phyloP scores from a whole-genome alignment of 139 green algal species.

The Eudorina sp. region DNA sequence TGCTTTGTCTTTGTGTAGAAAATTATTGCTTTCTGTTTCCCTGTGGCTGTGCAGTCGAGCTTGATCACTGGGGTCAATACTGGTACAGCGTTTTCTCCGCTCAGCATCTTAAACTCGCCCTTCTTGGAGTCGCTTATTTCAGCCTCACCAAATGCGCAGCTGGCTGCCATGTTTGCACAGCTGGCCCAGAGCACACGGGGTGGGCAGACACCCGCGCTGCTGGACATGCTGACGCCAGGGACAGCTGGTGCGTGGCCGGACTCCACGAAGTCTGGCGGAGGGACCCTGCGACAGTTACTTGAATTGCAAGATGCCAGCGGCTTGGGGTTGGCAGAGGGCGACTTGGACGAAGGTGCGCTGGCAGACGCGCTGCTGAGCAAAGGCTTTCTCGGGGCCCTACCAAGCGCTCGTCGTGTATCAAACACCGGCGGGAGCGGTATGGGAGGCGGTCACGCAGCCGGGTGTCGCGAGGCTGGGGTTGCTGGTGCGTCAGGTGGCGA shows the following conservation, averaged over 20 bases:
- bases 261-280: conserved; percentile 4
- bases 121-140: conserved; percentile 34
- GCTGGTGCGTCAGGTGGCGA: background rate
- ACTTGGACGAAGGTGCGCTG: background rate
- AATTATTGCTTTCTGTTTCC: too few species aligned
- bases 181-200: conserved; percentile 47
- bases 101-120: conserved; percentile 51
- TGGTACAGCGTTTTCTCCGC: conserved; percentile 42
- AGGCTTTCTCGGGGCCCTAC: conserved; percentile 20
- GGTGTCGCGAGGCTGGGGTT: background rate
- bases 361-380: conserved; percentile 17
- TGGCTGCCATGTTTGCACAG: conserved; percentile 55
- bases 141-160: conserved; percentile 46
- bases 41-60: too few species aligned
- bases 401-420: conserved; percentile 29
- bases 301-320: background rate
- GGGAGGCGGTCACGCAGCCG: background rate
- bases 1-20: too few species aligned
- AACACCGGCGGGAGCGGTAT: background rate
- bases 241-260: conserved; percentile 20
- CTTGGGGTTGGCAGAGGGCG: background rate
- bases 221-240: conserved; percentile 45
- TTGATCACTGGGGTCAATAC: conserved; percentile 38
- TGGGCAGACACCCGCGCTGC: conserved; percentile 10
- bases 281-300: conserved; percentile 30